Conservation (phyloP, 495 filamentous ascomycete genomes). For the Penicillium turbatum region DNA sequence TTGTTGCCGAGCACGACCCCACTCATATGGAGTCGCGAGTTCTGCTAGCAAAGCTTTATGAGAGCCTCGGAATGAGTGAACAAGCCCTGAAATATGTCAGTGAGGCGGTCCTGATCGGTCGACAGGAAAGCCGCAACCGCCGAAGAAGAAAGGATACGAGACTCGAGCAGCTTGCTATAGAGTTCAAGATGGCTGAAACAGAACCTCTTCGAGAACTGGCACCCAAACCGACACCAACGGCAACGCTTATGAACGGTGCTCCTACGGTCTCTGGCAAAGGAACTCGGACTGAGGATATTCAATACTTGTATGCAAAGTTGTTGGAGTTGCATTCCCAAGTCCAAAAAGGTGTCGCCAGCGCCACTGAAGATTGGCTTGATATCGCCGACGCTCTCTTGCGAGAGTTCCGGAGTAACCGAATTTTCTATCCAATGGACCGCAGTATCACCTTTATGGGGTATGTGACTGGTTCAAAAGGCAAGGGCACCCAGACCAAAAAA, state of each 20-base stretch:
- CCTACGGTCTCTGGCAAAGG: slow-evolving; percentile 26
- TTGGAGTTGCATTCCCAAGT: slow-evolving; percentile 47
- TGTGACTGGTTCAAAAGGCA: slow-evolving; percentile 44
- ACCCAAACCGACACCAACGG: slow-evolving; percentile 28
- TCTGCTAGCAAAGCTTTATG: slow-evolving; percentile 75
- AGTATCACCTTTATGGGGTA: slow-evolving; percentile 66
- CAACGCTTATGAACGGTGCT: slow-evolving; percentile 16
- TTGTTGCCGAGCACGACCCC: slow-evolving; percentile 63
- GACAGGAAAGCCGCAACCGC: slow-evolving; percentile 35
- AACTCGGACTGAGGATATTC: slow-evolving; percentile 47
- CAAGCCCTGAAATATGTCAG: slow-evolving; percentile 70
- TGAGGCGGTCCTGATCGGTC: slow-evolving; percentile 62
- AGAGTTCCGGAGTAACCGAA: slow-evolving; percentile 71
- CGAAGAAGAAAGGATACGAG: slow-evolving; percentile 39
- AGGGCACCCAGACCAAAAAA: slow-evolving; percentile 32
- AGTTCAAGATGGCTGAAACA: slow-evolving; percentile 31
- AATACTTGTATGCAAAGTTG: slow-evolving; percentile 54
- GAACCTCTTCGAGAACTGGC: slow-evolving; percentile 16
- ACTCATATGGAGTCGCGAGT: slow-evolving; percentile 67
- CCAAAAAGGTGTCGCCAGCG: slow-evolving; percentile 48
- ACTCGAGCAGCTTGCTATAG: slow-evolving; percentile 41
- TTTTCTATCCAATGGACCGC: slow-evolving; percentile 73
- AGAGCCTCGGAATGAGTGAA: slow-evolving; percentile 60
- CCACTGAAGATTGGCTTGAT: slow-evolving; percentile 64
- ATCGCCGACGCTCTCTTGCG: slow-evolving; percentile 70